These are phyloP conservation scores for Phoenix dactylifera DNA, from an alignment of 176 grass and related monocot species.

Conservation along the genomic window DNA sequence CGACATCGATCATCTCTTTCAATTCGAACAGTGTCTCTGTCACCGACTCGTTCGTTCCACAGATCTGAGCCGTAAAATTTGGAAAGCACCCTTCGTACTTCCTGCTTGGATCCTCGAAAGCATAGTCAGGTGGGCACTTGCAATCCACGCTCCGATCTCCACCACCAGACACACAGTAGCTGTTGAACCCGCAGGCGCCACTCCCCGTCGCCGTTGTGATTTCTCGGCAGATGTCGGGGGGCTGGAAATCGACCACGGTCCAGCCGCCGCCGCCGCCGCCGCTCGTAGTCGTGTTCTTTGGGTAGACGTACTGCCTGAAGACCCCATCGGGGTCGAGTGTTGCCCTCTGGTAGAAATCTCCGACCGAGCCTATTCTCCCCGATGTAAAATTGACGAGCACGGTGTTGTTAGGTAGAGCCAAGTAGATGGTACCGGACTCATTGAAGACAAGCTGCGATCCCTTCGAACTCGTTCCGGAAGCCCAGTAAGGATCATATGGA, in stretches of 20 bases:
- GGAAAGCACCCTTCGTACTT: constrained; percentile 33
- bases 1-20: background rate
- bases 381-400: constrained; percentile 8
- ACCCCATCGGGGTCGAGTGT: constrained; percentile 47
- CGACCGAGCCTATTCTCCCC: background rate
- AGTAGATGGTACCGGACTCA: constrained; percentile 24
- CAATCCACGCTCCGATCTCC: constrained; percentile 19
- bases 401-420: background rate
- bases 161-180: constrained; percentile 16
- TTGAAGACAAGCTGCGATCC: constrained; percentile 30
- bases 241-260: constrained; percentile 10
- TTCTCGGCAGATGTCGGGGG: constrained; percentile 20
- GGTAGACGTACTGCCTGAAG: constrained; percentile 43
- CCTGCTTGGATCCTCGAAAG: constrained; percentile 27
- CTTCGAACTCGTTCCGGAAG: background rate
- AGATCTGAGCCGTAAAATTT: constrained; percentile 31
- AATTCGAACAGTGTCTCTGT: background rate
- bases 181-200: constrained; percentile 22
- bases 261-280: constrained; percentile 12
- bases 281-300: constrained; percentile 11
- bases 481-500: constrained; percentile 28
- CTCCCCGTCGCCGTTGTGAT: background rate
- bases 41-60: constrained; percentile 17
- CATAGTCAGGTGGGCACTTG: constrained; percentile 23
- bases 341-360: constrained; percentile 37